Evolutionary conservation across 495 filamentous ascomycete species (phyloP), one percentile per base, ranked within the genome.

Genomic region (Xylaria grammica): DNA sequence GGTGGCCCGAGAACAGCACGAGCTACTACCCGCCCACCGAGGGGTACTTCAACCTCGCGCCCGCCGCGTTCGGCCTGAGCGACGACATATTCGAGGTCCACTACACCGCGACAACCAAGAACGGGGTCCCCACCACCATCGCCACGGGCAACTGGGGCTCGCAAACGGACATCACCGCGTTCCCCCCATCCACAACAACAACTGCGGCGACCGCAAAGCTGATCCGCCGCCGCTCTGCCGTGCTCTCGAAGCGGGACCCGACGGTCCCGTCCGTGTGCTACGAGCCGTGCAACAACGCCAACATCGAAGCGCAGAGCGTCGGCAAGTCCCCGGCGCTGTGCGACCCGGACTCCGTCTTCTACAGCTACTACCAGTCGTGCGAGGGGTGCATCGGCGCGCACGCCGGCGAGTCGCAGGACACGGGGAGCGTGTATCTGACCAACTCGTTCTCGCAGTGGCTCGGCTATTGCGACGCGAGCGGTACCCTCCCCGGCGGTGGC

Each of bases 11-110:
- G 3, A 76, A 81, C 46, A 40, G 75, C 48, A 80, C 84, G 4
- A 65, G 74, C 48, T 79, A 76, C 74, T 87, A 82, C 74, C 83
- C 84, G 17, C 74, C 84, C 19, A 80, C 79, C 11, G 66, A 78
- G 3, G 82, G 79, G 4, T 90, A 89, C 68, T 91, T 86, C 76
- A 85, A 90, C 46, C 79, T 91, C n/a, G 75, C 85, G 20, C 89
- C 89, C 6, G 66, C 71, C 1, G 78, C 77, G 17, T 92, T 92
- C 67, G 88, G 87, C 8, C 68, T 92, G 27, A 83, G 80, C 51
- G 83, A 87, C 62, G 80, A 78, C 34, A 88, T 92, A 38, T 91
- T 91, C 66, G 78, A 72, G 44, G 34, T 72, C 3, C 30, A 65
- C 30, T 40, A 58, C 17, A 10, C 60, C 6, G 22, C 52, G 3